Evolutionary conservation across 1,284 basidiomycete species (phyloP), one percentile per base, ranked within the genome.

Genomic region (Pseudomicrostroma phylloplanum): DNA sequence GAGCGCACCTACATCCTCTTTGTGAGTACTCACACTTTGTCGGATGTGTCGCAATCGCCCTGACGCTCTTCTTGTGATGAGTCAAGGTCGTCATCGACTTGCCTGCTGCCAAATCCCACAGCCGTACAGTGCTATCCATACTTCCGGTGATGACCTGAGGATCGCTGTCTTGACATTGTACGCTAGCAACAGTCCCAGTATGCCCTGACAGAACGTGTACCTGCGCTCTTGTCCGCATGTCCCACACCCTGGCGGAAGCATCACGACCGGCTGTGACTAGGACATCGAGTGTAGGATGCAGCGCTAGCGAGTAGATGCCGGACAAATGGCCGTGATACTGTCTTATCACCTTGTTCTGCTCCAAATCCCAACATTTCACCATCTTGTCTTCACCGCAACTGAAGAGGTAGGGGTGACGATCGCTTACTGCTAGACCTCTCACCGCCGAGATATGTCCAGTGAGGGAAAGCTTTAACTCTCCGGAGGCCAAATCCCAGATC

Each of bases 351-450:
- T 96, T 96, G 84, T 99, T 99, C 21, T 90, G 89, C 81, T 99
- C 96, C 59, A 99, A 82, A 78, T 99, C 94, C 96, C 96, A 98
- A 76, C 96, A 98, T 83, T 97, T 98, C 54, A 99, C 93, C 91
- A 96, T 89, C 86, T 97, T 97, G 81, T 99, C 94, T 81, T 99
- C 94, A 59, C 91, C 92, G 65, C 90, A 92, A 7, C 92, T 96
- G 80, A 99, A 99, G 26, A 99, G 82, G 80, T 99, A 98, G 1
- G 94, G 96, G 81, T 97, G 94, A 62, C 94, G 83, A 8, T 88
- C 82, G 1, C 91, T 93, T 21, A 98, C 90, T 4, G 92, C 94
- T 55, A 99, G 81, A 0, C 94, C 94, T 49, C 96, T 85, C 23
- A 99, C 92, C 1, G 94, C 96, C 36, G 91, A 93, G 60, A 98